Base-by-base conservation (phyloP, 1,284 basidiomycete genomes). In the Austroboletus rostrupii region DNA sequence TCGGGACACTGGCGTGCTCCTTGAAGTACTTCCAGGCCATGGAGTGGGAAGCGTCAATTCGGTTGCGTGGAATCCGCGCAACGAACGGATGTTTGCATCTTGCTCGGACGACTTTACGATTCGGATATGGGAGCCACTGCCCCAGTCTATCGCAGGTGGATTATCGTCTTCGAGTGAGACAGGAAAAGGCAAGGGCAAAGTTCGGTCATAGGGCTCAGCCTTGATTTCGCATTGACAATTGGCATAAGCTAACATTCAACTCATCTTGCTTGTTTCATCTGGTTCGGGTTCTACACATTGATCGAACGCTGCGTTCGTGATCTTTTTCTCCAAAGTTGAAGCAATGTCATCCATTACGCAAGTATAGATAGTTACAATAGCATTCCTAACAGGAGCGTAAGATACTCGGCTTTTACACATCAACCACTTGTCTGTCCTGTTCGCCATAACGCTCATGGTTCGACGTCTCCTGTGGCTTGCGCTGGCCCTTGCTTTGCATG, bases 31-130 rank as follows among this genome's bases (percentile, higher is more conserved):
- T 1, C 68, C 78, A 2, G 96, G 95, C 0, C 97, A 99, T 61
- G 87, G 85, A 14, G 69, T 71, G 45, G 93, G 93, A 35, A 89
- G 87, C 52, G 95, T 99, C 53, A 99, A 98, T 68, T 87, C 88
- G 17, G 94, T 99, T 11, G 90, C 93, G 14, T 99, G 97, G 97
- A 96, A 97, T 69, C 93, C 92, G 21, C 77, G 75, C 53, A 85
- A 90, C 55, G 79, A 85, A 58, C 80, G 81, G 52, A 90, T 98
- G 80, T 96, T 99, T 70, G 96, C 96, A 26, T 90, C 88, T 36
- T 94, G 92, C 68, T 92, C 90, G 44, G 92, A 96, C 67, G 92
- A 96, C 70, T 71, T 72, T 49, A 90, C 86, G 4, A 82, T 96
- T 62, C 84, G 89, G 52, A 84, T 91, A 75, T 91, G 88, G 29